Base-by-base conservation (phyloP, 179 eudicot genomes). In the Vitellaria paradoxa region DNA sequence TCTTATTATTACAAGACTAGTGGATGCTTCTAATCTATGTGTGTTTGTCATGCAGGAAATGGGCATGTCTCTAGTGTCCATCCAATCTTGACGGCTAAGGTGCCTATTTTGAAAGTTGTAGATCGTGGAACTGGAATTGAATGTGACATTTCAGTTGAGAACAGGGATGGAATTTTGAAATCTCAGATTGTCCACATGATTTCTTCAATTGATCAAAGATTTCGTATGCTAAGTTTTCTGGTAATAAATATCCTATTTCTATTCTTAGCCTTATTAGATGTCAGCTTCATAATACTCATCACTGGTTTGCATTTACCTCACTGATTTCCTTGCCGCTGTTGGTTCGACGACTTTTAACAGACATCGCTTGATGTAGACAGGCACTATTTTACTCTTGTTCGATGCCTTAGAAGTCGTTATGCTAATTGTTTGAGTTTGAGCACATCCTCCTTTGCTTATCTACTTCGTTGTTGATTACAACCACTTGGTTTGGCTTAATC, bases 111-210 rank as follows among this genome's bases (percentile, higher is more conserved):
- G 60, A 96, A 96, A 88, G 88, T 91, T 79, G 89, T 92, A 82
- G 98, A 96, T 81, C 68, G 86, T 72, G 98, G 92, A 75, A 93
- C 96, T 84, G 89, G 90, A 70, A 85, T 94, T 70, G 97, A 94
- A 81, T 94, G 98, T 83, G 98, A 94, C 83, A 79, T 94, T 42
- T 94, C 98, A 17, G 88, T 94, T 80, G 96, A 94, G 77, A 94
- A 94, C 79, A 82, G 87, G 76, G 98, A 96, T 74, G 99, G 98
- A 59, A 83, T 96, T 70, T 78, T 83, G 68, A 93, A 91, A 84
- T 96, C 99, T 24, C 85, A 83, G 77, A 86, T 91, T 79, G 76
- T 96, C 50, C 81, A 68, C 81, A 55, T 91, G 78, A 84, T 93
- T 83, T 82, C 91, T 66, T 79, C 89, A 37, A 91, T 96, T 47